Base-by-base conservation (phyloP, 768 basidiomycete species). In the Naematelia aurantialba region DNA sequence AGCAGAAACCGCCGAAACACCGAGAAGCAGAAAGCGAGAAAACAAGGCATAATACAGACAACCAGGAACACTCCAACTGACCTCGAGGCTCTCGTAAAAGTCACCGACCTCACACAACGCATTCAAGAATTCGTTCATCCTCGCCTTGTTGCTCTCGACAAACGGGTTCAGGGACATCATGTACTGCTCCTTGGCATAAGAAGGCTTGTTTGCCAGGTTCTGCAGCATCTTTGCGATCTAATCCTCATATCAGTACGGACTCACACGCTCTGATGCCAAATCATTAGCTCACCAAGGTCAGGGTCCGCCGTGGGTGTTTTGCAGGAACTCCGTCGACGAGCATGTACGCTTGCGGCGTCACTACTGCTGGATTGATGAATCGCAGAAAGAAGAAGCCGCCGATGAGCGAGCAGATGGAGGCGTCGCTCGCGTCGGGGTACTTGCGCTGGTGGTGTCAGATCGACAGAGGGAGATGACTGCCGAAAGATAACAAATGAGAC, bases 151-250 rank as follows among this genome's bases (percentile, higher is more conserved):
- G 77, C 88, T 91, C 80, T 99, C 96, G 29, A 99, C 94, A 74
- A 98, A 98, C 1, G 96, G 96, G 75, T 98, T 97, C 49, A 99
- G 83, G 2, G 90, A 91, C 76, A 92, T 90, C 96, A 99, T 99
- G 79, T 99, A 99, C 14, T 86, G 87, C 76, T 99, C 96, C 76
- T 99, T 99, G 14, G 93, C 85, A 70, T 98, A 98, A 2, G 89
- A 92, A 1, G 96, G 96, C 79, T 98, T 98, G 79, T 99, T 99
- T 4, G 96, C 96, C 52, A 99, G 82, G 78, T 99, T 99, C 79
- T 99, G 96, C 56, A 99, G 81, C 96, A 99, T 98, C 81, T 99
- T 99, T 49, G 96, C 96, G 70, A 99, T 98, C 91, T 96, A 67
- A 47, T n/a, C n/a, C n/a, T n/a, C n/a, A 34, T n/a, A 45, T 46